Conservation (phyloP, 257 asterid species). For the Avicennia marina region DNA sequence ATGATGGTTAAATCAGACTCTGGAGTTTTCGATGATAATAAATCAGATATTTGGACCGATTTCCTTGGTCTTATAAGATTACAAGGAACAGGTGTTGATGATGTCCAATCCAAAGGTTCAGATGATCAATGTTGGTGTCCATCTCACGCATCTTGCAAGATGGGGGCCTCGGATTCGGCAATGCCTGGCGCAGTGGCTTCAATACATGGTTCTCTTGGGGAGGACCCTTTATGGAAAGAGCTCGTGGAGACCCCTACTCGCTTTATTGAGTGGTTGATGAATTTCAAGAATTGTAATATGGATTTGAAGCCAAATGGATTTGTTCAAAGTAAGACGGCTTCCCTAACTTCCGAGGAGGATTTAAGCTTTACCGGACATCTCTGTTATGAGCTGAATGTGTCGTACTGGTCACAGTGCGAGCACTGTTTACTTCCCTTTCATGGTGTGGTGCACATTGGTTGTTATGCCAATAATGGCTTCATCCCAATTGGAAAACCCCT, state of each 20-base stretch:
- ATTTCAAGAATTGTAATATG: constrained; percentile 46
- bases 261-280: constrained; percentile 71
- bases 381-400: constrained; percentile 53
- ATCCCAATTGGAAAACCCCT: constrained; percentile 46
- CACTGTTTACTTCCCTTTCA: constrained; percentile 94
- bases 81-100: constrained; percentile 33
- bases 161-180: constrained; percentile 31
- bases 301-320: constrained; percentile 57
- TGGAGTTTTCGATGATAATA: constrained; percentile 58
- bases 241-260: constrained; percentile 72
- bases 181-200: constrained; percentile 58
- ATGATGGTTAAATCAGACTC: constrained; percentile 55
- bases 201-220: constrained; percentile 64
- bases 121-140: constrained; percentile 69
- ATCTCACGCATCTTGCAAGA: constrained; percentile 27
- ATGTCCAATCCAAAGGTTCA: not conserved
- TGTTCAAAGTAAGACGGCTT: constrained; percentile 28
- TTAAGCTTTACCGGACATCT: constrained; percentile 24
- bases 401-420: constrained; percentile 88
- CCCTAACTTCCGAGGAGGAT: constrained; percentile 17
- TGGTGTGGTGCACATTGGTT: constrained; percentile 87
- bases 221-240: constrained; percentile 73
- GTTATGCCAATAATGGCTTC: constrained; percentile 30
- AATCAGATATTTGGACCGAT: constrained; percentile 63
- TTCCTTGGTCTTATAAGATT: constrained; percentile 66